These are phyloP conservation scores for Rugonectria rugulosa DNA, from an alignment of 2,329 filamentous ascomycete species.

Conservation along the genomic window DNA sequence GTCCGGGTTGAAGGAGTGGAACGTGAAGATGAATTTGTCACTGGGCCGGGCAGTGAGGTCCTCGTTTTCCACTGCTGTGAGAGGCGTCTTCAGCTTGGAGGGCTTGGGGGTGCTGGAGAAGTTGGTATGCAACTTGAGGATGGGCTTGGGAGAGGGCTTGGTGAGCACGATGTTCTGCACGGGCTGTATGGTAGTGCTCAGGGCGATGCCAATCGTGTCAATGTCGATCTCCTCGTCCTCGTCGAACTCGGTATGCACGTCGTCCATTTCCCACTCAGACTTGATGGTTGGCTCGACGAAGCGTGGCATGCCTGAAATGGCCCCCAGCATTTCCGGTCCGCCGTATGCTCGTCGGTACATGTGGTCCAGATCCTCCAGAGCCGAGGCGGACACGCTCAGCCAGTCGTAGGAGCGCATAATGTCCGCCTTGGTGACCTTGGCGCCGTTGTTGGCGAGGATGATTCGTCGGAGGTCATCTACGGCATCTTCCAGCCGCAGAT, in stretches of 20 bases:
- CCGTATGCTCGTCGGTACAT: slow-evolving; percentile 67
- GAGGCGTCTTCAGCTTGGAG: slow-evolving; percentile 14
- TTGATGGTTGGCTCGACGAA: slow-evolving; percentile 35
- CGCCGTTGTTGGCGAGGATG: slow-evolving; percentile 61
- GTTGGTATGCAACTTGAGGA: slow-evolving; percentile 54
- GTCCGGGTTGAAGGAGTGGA: slow-evolving; percentile 40
- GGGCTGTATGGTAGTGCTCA: slow-evolving; percentile 28
- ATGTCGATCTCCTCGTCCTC: slow-evolving; percentile 31
- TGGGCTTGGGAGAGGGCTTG: slow-evolving; percentile 37
- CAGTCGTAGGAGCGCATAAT: slow-evolving; percentile 65
- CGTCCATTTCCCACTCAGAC: slow-evolving; percentile 25
- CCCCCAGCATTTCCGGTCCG: slow-evolving; percentile 53
- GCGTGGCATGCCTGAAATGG: slow-evolving; percentile 51
- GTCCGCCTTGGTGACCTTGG: slow-evolving; percentile 57
- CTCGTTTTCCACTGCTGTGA: slow-evolving; percentile 45
- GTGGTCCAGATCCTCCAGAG: slow-evolving; percentile 61
- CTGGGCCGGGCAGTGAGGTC: slow-evolving; percentile 49
- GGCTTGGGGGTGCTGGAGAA: slow-evolving; percentile 40
- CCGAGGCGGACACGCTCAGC: slow-evolving; percentile 59
- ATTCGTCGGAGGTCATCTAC: slow-evolving; percentile 69
- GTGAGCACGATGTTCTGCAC: slow-evolving; percentile 5
- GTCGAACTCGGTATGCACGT: slow-evolving; percentile 29
- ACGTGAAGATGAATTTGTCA: slow-evolving; percentile 38
- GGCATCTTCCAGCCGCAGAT: slow-evolving; percentile 62
- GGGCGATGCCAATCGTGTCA: slow-evolving; percentile 33